These are phyloP conservation scores for Syzygium malaccense DNA, from an alignment of 441 rosid genomes.

Conservation along the genomic window DNA sequence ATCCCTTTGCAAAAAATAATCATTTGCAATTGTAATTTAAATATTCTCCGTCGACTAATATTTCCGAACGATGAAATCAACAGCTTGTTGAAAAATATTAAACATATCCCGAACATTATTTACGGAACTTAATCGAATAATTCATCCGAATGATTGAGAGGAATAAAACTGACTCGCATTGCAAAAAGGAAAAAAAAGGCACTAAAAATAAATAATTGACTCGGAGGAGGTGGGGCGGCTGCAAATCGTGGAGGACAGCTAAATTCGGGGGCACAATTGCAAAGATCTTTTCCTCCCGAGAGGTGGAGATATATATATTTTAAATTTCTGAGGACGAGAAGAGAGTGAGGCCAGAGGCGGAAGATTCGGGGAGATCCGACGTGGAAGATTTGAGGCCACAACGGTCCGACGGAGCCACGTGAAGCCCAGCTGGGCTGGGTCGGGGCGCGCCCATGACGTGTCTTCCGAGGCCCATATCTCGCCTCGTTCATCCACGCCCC, in stretches of 20 bases:
- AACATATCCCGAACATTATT: no score
- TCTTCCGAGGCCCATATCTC: neutral
- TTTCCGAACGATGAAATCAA: neutral
- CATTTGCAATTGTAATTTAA: neutral
- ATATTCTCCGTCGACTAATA: neutral
- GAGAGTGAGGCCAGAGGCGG: neutral
- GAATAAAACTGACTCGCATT: neutral
- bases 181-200: neutral
- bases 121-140: neutral
- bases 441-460: neutral
- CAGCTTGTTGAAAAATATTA: neutral
- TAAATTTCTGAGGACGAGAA: neutral
- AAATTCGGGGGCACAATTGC: neutral
- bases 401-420: neutral
- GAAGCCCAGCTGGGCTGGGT: neutral
- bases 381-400: slow-evolving; percentile 1
- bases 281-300: neutral
- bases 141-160: neutral
- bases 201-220: neutral
- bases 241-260: neutral
- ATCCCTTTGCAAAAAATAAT: no score
- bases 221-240: neutral
- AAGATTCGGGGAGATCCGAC: neutral
- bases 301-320: neutral
- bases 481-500: neutral